Evolutionary conservation across 441 rosid species (phyloP), one percentile per base, ranked within the genome.

Genomic region (Adansonia gregorii): DNA sequence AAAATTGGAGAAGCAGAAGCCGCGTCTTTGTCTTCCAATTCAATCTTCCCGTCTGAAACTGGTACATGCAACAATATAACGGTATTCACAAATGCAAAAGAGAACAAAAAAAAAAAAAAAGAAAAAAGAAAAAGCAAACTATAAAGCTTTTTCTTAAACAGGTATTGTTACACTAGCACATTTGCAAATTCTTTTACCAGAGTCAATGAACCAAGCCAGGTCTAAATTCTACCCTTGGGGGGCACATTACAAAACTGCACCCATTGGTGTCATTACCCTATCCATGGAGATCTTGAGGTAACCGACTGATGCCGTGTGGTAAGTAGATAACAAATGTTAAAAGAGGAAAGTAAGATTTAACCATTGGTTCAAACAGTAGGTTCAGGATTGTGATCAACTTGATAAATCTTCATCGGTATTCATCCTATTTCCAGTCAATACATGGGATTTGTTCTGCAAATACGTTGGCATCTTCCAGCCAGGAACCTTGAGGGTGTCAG

Each of bases 381-480:
- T 19, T 10, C 66, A 41, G 41, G 35, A 52, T 15, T 17, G 8
- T 39, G 17, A 12, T 56, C 67, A 35, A n/a, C 2, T 1, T 17
- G 5, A 31, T 31, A 71, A 71, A 8, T 39, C 64, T 9, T 72
- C 51, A 71, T 71, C 10, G 11, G 49, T 8, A 17, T 54, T 72
- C 75, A 58, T 43, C 22, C 82, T 83, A 84, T 17, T 83, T 85
- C 83, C 82, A 78, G 70, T 85, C 88, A 64, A 67, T 61, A 81
- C 83, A 86, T 76, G 88, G 89, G 76, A 31, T 1, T 74, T 82
- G 61, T 88, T 94, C 84, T 82, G 81, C 69, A 78, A 68, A 82
- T 96, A 94, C 0, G 81, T 81, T 88, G 81, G 58, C 51, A 75
- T 79, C 55, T 81, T 81, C 43, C 86, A 76, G 79, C 85, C 87